Base-by-base conservation (phyloP, 2,329 filamentous ascomycete species). In the Penicillium expansum region DNA sequence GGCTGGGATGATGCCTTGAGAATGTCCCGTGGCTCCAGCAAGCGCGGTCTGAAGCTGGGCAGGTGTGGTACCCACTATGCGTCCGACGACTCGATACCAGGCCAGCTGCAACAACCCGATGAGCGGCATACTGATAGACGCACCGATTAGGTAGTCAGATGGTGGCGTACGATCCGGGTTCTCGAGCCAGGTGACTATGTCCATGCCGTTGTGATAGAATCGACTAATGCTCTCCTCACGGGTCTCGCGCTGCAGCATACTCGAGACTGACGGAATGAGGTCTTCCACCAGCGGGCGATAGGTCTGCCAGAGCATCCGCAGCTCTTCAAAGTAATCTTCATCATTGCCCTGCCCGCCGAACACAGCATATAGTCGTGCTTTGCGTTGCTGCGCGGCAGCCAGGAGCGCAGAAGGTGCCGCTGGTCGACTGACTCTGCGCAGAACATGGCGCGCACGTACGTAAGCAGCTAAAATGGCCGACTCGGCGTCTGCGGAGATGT, bases 21-120 rank as follows among this genome's bases (percentile, higher is more conserved):
- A 41, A 41, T 41, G 38, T 22, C 38, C 38, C 7, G 33, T 37
- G 33, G 33, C 33, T 37, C 33, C 33, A 37, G 33, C 33, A 37
- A 37, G 7, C 16, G 33, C 33, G 16, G 33, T 37, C 33, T 37
- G 33, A 37, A 37, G 33, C 33, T 37, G 33, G 33, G 33, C 33
- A 37, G 33, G 33, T 37, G 33, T 37, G 33, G 33, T 37, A 37
- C 33, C 33, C 33, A 37, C 33, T n/a, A 37, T 37, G 33, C 33
- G 33, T 37, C 33, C 33, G 33, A 37, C 33, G 33, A 37, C 33
- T 37, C 33, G 33, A 37, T 37, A 37, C 33, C 33, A 37, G 33
- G 14, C 87, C 38, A 41, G 20, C 66, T 69, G 72, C 2, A 71
- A 37, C 11, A 76, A 61, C 0, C 69, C 73, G 41, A 74, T 74